phyloP scores from a whole-genome alignment of 495 filamentous ascomycete genomes.

The Neurospora discreta region DNA sequence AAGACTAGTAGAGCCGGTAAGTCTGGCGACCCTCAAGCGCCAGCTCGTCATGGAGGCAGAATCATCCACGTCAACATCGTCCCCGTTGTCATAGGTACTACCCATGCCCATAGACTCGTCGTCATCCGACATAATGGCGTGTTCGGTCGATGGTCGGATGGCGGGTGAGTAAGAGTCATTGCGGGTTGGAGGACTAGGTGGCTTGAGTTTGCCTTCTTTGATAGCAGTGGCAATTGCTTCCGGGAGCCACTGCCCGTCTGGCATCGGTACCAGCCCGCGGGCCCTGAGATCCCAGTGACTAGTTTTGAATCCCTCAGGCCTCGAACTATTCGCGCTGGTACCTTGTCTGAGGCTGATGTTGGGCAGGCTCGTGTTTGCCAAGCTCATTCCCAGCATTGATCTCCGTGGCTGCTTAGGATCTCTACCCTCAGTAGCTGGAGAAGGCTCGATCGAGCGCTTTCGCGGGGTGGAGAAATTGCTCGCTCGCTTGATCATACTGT shows the following conservation, averaged over 20 bases:
- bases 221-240: slow-evolving; percentile 28
- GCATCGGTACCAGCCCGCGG: slow-evolving; percentile 30
- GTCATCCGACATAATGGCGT: neutral
- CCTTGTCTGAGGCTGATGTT: neutral
- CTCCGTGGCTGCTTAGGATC: slow-evolving; percentile 9
- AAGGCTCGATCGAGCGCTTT: slow-evolving; percentile 13
- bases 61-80: neutral
- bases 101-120: neutral
- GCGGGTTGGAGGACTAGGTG: neutral
- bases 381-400: neutral
- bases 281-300: slow-evolving; percentile 32
- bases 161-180: neutral
- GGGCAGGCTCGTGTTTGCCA: neutral
- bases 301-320: slow-evolving; percentile 9
- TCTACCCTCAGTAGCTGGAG: slow-evolving; percentile 6
- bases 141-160: neutral
- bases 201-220: slow-evolving; percentile 14
- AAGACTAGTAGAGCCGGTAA: neutral
- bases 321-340: neutral
- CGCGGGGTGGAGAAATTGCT: slow-evolving; percentile 15
- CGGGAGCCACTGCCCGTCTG: slow-evolving; percentile 31
- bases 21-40: slow-evolving; percentile 1
- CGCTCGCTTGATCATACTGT: slow-evolving; percentile 1
- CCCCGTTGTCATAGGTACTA: neutral
- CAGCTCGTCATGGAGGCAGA: neutral